phyloP scores from a whole-genome alignment of 345 rosid genomes.

The Brassica juncea region DNA sequence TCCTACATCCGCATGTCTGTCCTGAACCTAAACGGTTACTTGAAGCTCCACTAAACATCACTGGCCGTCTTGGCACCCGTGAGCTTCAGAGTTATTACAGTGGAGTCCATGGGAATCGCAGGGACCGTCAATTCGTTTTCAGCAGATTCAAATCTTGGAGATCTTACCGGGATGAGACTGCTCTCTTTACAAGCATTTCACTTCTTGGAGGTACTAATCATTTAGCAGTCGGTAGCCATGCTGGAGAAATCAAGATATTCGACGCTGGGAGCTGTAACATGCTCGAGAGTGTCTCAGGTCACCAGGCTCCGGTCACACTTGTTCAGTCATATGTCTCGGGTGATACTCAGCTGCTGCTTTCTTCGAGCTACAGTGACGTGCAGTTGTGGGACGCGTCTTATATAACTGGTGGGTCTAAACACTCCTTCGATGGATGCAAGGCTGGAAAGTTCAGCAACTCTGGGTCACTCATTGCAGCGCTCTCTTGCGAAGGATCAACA shows the following conservation, averaged over 20 bases:
- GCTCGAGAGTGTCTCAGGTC: slow-evolving; percentile 73
- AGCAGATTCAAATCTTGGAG: slow-evolving; percentile 96
- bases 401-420: slow-evolving; percentile 64
- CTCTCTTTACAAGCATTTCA: slow-evolving; percentile 76
- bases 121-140: slow-evolving; percentile 92
- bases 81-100: slow-evolving; percentile 76
- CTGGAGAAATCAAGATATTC: slow-evolving; percentile 80
- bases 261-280: slow-evolving; percentile 67
- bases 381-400: slow-evolving; percentile 85
- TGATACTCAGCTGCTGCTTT: slow-evolving; percentile 72
- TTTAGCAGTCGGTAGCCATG: slow-evolving; percentile 87
- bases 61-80: slow-evolving; percentile 83
- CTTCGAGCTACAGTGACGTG: slow-evolving; percentile 85
- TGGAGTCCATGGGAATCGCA: slow-evolving; percentile 91
- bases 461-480: slow-evolving; percentile 72
- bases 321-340: slow-evolving; percentile 68
- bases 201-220: slow-evolving; percentile 78
- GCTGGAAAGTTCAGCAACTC: slow-evolving; percentile 88
- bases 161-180: slow-evolving; percentile 88
- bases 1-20: slow-evolving; percentile 90
- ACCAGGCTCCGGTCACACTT: slow-evolving; percentile 72
- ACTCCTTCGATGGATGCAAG: slow-evolving; percentile 81
- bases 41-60: slow-evolving; percentile 87
- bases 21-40: slow-evolving; percentile 92
- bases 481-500: slow-evolving; percentile 54